These are phyloP conservation scores for Volvox reticuliferus DNA, from an alignment of 139 green algal genomes.

Conservation along the genomic window DNA sequence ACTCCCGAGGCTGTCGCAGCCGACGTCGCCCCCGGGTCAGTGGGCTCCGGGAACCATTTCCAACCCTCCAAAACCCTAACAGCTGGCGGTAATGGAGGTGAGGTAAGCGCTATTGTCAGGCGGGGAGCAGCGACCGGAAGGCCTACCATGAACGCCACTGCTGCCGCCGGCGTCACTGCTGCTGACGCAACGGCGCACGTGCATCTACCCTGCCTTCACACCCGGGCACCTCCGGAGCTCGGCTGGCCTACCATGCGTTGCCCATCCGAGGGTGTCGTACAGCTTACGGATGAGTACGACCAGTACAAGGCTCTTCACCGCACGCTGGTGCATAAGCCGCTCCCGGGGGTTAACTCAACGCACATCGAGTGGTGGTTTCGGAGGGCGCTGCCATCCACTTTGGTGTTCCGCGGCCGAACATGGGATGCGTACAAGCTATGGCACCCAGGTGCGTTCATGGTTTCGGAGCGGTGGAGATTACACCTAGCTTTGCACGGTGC, in stretches of 20 bases:
- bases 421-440: constrained; percentile 40
- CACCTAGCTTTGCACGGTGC: too few species aligned
- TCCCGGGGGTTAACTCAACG: constrained; percentile 25
- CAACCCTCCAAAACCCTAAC: neutral
- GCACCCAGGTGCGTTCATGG: constrained; percentile 6
- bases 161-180: neutral
- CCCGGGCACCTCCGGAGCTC: constrained; percentile 4
- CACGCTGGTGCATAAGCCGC: constrained; percentile 4
- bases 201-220: neutral
- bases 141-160: neutral
- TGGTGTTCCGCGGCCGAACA: neutral
- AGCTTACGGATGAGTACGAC: neutral
- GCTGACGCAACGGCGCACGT: neutral
- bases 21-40: neutral
- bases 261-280: neutral
- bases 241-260: constrained; percentile 36
- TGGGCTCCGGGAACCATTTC: neutral
- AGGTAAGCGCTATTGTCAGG: too few species aligned
- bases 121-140: too few species aligned
- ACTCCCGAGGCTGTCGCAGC: neutral
- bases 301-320: constrained; percentile 31
- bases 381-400: neutral
- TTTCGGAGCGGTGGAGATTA: too few species aligned
- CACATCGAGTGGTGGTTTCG: constrained; percentile 38
- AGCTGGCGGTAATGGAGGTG: too few species aligned